Evolutionary conservation across 805 yeast genomes (phyloP).

Genomic region (Metschnikowia noctiluminum): DNA sequence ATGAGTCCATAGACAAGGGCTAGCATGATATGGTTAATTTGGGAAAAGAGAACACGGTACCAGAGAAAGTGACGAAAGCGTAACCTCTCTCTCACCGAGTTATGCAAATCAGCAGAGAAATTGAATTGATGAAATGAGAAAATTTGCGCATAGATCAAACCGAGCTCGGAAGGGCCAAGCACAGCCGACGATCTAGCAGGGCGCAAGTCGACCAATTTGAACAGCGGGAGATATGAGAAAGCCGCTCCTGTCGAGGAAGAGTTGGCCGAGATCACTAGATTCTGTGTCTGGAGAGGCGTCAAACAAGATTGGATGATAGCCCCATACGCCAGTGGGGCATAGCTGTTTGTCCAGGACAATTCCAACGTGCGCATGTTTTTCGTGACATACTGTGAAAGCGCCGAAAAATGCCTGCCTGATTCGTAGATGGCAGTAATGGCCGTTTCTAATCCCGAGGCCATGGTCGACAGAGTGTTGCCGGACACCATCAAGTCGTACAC

Average conservation of each 20-base stretch:
- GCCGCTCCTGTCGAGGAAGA: slow-evolving; percentile 12
- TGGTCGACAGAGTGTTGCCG: slow-evolving; percentile 13
- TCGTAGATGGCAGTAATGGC: slow-evolving; percentile 24
- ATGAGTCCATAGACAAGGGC: slow-evolving; percentile 29
- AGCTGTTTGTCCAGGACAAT: slow-evolving; percentile 22
- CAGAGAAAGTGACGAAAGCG: slow-evolving; percentile 22
- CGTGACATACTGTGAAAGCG: slow-evolving; percentile 34
- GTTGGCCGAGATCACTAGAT: slow-evolving; percentile 13
- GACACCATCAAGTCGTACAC: slow-evolving; percentile 19
- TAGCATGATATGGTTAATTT: slow-evolving; percentile 26
- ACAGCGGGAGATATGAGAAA: slow-evolving; percentile 21
- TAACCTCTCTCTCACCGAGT: slow-evolving; percentile 26
- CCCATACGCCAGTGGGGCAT: slow-evolving; percentile 21
- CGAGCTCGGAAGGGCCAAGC: slow-evolving; percentile 33
- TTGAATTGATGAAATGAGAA: slow-evolving; percentile 36
- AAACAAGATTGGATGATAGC: slow-evolving; percentile 15
- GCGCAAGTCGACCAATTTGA: slow-evolving; percentile 22
- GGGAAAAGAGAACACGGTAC: slow-evolving; percentile 29
- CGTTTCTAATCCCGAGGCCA: slow-evolving; percentile 16
- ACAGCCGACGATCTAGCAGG: slow-evolving; percentile 21
- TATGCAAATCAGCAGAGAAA: slow-evolving; percentile 27
- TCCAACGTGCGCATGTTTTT: slow-evolving; percentile 20
- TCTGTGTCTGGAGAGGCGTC: slow-evolving; percentile 14
- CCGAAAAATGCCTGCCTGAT: slow-evolving; percentile 30
- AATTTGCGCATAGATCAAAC: slow-evolving; percentile 30